Percentiles rank a stretch among this genome's conserved stretches.
phyloP scores from a whole-genome alignment of 352 stramenopile genomes.

The Globisporangium sylvaticum region DNA sequence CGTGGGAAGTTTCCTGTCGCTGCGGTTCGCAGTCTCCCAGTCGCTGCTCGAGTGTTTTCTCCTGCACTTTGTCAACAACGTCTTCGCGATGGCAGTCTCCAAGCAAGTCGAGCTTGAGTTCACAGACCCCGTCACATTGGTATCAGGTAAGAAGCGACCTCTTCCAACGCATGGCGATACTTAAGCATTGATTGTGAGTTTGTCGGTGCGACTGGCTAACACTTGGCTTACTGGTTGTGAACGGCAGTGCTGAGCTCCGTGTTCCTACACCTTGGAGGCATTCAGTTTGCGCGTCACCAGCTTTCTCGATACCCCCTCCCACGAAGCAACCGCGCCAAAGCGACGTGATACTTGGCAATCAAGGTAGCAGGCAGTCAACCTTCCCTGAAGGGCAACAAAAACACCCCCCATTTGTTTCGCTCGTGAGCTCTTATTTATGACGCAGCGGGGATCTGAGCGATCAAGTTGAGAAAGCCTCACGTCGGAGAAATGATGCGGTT shows the following conservation, averaged over 20 bases:
- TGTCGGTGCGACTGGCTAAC: neutral
- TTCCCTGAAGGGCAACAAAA: neutral
- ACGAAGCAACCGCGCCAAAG: neutral
- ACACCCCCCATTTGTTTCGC: no score
- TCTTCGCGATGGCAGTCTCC: constrained; percentile 33
- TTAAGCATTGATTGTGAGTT: neutral
- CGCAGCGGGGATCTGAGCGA: neutral
- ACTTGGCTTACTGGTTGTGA: neutral
- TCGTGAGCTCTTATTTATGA: neutral
- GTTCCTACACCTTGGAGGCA: neutral
- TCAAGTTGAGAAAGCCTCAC: neutral
- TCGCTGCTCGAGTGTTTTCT: constrained; percentile 53
- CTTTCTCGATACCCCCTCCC: neutral
- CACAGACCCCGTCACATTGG: neutral
- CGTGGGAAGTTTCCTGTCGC: constrained; percentile 44
- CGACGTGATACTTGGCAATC: neutral
- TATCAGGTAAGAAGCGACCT: neutral
- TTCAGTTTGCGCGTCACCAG: neutral
- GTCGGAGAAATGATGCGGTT: neutral
- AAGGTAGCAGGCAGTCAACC: neutral
- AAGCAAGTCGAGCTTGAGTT: constrained; percentile 12
- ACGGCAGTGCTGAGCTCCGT: neutral
- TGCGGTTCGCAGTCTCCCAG: constrained; percentile 27
- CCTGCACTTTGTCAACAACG: constrained; percentile 60
- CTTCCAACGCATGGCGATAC: neutral